Evolutionary conservation across 2,329 filamentous ascomycete genomes (phyloP).

Genomic region (Sordariomycetes sp.): DNA sequence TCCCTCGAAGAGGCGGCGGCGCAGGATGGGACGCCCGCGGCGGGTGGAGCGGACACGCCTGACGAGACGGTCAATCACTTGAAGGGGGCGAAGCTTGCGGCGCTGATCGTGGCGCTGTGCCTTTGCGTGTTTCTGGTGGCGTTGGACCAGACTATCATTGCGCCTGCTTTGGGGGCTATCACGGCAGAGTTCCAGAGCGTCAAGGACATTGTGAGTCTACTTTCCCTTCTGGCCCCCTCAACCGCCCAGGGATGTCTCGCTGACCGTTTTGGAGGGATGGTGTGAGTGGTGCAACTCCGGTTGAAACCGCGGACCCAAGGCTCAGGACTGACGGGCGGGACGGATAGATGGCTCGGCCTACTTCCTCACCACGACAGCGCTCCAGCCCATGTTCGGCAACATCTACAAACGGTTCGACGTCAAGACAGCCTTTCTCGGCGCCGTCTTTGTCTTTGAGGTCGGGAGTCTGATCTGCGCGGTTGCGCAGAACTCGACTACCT

Average conservation of each 20-base stretch:
- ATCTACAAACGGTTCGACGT: conserved; percentile 36
- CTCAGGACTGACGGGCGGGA: neutral
- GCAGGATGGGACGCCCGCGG: no score
- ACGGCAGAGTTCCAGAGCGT: conserved; percentile 28
- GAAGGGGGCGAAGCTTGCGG: conserved; percentile 19
- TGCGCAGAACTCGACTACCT: conserved; percentile 28
- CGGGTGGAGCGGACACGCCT: neutral
- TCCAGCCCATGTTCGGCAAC: conserved; percentile 35
- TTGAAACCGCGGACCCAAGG: neutral
- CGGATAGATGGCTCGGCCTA: conserved; percentile 32
- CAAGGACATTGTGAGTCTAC: conserved; percentile 25
- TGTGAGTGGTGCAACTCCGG: conserved; percentile 2
- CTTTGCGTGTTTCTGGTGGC: conserved; percentile 34
- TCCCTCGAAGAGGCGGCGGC: conserved; percentile 1
- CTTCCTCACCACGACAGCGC: conserved; percentile 32
- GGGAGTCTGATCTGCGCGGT: conserved; percentile 29
- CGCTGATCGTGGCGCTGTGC: conserved; percentile 29
- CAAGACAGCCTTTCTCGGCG: conserved; percentile 28
- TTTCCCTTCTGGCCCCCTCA: no score
- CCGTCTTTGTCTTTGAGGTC: conserved; percentile 28
- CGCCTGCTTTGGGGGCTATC: conserved; percentile 37
- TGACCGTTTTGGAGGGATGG: conserved; percentile 1
- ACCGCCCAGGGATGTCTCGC: no score
- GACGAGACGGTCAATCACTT: conserved; percentile 20
- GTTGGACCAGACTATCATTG: conserved; percentile 37